phyloP scores from a whole-genome alignment of 202 grass and related monocot genomes.

The Zoysia matrella region DNA sequence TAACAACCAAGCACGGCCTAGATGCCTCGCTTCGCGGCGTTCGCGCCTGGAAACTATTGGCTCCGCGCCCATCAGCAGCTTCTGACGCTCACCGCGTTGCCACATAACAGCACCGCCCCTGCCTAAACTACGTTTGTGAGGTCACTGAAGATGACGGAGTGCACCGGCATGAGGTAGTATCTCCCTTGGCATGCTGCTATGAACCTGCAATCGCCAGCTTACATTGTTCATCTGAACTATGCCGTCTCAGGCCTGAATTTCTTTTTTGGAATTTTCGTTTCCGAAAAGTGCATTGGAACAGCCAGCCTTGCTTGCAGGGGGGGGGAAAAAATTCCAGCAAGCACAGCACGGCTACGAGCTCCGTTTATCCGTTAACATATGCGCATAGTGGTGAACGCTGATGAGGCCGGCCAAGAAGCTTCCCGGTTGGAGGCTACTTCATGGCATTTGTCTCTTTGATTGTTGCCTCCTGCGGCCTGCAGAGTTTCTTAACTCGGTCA shows the following conservation, averaged over 20 bases:
- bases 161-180: background rate
- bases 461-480: conserved; percentile 28
- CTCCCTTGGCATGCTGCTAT: background rate
- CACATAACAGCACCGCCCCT: conserved; percentile 1
- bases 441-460: conserved; percentile 27
- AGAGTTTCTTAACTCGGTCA: conserved; percentile 16
- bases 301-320: background rate
- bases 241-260: conserved; percentile 22
- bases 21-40: conserved; percentile 9
- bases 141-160: conserved; percentile 17
- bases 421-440: conserved; percentile 24
- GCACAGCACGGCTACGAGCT: background rate
- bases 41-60: conserved; percentile 4
- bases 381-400: conserved; percentile 30
- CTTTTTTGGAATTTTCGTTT: conserved; percentile 7
- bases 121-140: background rate
- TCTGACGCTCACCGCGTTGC: conserved; percentile 13
- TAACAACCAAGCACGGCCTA: background rate
- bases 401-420: conserved; percentile 19
- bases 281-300: background rate
- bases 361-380: background rate
- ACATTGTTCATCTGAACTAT: background rate
- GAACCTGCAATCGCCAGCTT: background rate
- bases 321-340: background rate
- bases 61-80: conserved; percentile 7